Evolutionary conservation across 306 rosid species (phyloP).

Genomic region (Glycine latifolia): DNA sequence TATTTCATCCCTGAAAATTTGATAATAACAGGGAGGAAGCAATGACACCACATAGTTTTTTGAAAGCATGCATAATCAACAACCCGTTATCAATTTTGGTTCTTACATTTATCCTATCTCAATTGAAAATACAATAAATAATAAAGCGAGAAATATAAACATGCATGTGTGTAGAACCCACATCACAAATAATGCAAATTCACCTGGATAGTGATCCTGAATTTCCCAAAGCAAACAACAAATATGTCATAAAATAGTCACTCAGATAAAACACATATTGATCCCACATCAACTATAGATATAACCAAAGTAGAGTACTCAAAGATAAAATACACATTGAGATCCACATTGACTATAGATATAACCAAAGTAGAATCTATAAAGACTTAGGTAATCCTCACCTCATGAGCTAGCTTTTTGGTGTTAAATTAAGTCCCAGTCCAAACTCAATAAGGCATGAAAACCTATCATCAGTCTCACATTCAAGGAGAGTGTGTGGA

Average conservation of each 20-base stretch:
- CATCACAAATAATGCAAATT: constrained; percentile 1
- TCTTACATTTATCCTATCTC: constrained; percentile 3
- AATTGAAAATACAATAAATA: background rate
- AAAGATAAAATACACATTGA: constrained; percentile 14
- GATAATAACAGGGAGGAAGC: no score
- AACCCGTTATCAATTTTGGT: constrained; percentile 1
- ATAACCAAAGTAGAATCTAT: background rate
- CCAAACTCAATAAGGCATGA: background rate
- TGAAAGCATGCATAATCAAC: background rate
- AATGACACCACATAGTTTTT: background rate
- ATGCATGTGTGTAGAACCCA: constrained; percentile 10
- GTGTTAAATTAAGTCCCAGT: background rate
- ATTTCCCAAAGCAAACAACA: constrained; percentile 25
- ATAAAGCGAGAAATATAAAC: background rate
- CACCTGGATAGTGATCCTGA: background rate
- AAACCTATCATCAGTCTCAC: background rate
- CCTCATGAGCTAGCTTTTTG: background rate
- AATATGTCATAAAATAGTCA: constrained; percentile 19
- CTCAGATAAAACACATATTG: constrained; percentile 6
- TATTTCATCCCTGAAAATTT: background rate
- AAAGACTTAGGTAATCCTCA: background rate
- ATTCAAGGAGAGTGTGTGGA: background rate
- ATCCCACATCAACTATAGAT: background rate
- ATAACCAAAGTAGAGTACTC: background rate
- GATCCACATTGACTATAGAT: background rate